Evolutionary conservation across 495 filamentous ascomycete species (phyloP), one percentile per base, ranked within the genome.

Genomic region (Amorphotheca resinae): DNA sequence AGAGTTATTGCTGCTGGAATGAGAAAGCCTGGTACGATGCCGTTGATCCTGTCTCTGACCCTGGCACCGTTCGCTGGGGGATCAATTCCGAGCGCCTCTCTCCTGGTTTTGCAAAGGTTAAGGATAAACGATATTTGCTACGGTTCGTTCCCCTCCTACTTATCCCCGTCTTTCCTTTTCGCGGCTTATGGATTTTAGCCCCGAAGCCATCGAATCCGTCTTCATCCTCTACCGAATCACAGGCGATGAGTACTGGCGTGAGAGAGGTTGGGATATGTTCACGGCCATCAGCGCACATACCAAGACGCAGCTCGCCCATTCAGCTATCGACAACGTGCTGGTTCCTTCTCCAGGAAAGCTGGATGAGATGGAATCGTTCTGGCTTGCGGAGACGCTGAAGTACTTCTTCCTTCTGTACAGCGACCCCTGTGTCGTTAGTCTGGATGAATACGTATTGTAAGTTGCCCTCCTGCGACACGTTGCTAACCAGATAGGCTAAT

Each of bases 341-440:
- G 54, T 42, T 12, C 54, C 46, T 1, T 51, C 55, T 4, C 59
- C 62, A 4, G 40, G 35, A 1, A 53, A 57, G 51, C 52, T 40
- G 1, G 65, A 75, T 45, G 64, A 63, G 55, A 75, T 75, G 72
- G 73, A 77, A 56, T 76, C 69, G 54, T 81, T 80, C 51, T 81
- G 76, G 70, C 57, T 73, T 41, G 79, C 84, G 4, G 86, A 93
- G 62, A 91, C 87, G 14, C 63, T 93, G 47, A 98, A 95, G 57
- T 95, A 96, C 57, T 93, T 94, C 47, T 96, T 91, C 51, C 58
- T 95, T 46, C 69, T 95, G 45, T 98, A 87, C 59, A 80, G 74
- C 16, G 75, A 79, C 42, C 77, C 81, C 3, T 67, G 73, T 46
- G 58, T 77, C 38, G 61, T 88, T 21, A 80, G 69, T 59, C 61